Evolutionary conservation across 2,329 filamentous ascomycete species (phyloP).

Genomic region (Hymenotorrendiella dingleyae): DNA sequence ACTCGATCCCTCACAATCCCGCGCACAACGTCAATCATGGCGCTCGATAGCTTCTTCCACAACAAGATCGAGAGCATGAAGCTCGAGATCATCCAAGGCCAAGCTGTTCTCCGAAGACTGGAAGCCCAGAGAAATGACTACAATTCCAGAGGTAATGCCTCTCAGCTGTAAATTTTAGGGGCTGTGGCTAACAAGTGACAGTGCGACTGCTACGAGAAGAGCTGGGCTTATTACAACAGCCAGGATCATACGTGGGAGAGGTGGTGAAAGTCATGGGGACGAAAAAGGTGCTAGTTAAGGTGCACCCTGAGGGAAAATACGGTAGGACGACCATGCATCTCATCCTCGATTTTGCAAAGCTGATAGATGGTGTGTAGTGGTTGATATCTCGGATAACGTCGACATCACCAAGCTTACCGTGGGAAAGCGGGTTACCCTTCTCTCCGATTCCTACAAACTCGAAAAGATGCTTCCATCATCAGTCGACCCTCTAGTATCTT

Average conservation of each 20-base stretch:
- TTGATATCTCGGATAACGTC: constrained; percentile 90
- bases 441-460: constrained; percentile 97
- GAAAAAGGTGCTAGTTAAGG: constrained; percentile 98
- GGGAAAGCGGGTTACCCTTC: constrained; percentile 92
- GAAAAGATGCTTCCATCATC: constrained; percentile 98
- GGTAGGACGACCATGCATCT: constrained; percentile 46
- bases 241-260: constrained; percentile 95
- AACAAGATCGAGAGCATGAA: constrained; percentile 99
- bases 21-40: constrained; percentile 60
- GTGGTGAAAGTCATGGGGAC: constrained; percentile 99
- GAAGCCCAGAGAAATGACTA: constrained; percentile 99
- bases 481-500: constrained; percentile 93
- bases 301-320: constrained; percentile 99
- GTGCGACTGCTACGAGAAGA: constrained; percentile 93
- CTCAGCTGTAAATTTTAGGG: too few relatives aligned
- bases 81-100: constrained; percentile 98
- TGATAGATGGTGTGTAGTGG: constrained; percentile 55
- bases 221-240: constrained; percentile 90
- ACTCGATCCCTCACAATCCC: too few relatives aligned
- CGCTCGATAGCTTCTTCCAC: constrained; percentile 98
- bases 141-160: constrained; percentile 66
- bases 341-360: constrained; percentile 1
- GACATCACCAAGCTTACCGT: constrained; percentile 94
- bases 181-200: constrained; percentile 23
- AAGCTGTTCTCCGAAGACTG: constrained; percentile 87